Conservation (phyloP, 768 basidiomycete species). For the Coprinellus micaceus region DNA sequence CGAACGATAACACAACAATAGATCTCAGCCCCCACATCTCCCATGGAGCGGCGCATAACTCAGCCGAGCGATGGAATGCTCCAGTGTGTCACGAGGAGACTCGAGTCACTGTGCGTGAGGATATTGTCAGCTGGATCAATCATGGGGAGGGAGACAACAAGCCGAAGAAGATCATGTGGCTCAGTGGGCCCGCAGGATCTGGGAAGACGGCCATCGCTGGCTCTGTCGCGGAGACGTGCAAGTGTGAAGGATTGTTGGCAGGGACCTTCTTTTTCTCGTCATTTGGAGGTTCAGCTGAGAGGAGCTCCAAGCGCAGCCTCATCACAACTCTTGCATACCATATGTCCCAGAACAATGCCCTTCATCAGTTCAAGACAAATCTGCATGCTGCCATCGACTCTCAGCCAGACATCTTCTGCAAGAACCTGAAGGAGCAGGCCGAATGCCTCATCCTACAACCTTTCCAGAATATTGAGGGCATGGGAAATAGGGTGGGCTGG, state of each 20-base stretch:
- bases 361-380: neutral
- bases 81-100: neutral
- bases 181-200: slow-evolving; percentile 9
- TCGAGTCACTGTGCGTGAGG: neutral
- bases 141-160: neutral
- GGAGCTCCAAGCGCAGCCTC: neutral
- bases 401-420: neutral
- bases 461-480: neutral
- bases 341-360: neutral
- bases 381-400: neutral
- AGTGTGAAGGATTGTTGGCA: neutral
- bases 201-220: slow-evolving; percentile 12
- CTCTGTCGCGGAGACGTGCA: slow-evolving; percentile 7
- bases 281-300: neutral
- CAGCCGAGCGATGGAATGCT: neutral
- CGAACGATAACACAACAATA: too few species aligned
- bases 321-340: slow-evolving; percentile 5
- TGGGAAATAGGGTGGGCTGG: too few species aligned
- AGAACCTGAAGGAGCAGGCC: neutral
- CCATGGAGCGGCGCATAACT: neutral
- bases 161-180: neutral
- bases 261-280: slow-evolving; percentile 14
- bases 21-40: neutral
- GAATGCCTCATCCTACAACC: neutral
- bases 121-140: slow-evolving; percentile 4